Evolutionary conservation across 495 filamentous ascomycete species (phyloP).

Genomic region (Neurospora pannonica): DNA sequence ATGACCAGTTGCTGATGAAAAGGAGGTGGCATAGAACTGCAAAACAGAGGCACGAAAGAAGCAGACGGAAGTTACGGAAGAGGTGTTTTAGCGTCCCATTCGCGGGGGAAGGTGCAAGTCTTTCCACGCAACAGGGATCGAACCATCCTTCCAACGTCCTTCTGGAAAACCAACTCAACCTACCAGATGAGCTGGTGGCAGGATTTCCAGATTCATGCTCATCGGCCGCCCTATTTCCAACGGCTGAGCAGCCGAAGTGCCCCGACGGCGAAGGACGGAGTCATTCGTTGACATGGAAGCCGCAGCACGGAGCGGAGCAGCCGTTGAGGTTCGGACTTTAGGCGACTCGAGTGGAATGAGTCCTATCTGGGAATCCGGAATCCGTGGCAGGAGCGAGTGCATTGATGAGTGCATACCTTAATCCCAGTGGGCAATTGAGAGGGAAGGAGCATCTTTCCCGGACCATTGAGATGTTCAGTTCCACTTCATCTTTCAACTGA

Average conservation of each 20-base stretch:
- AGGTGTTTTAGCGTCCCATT: background rate
- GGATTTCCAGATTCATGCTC: background rate
- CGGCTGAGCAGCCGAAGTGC: background rate
- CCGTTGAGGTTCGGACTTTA: background rate
- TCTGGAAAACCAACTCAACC: background rate
- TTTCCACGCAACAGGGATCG: background rate
- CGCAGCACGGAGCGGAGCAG: background rate
- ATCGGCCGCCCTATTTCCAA: background rate
- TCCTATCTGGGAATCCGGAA: background rate
- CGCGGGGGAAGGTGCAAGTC: background rate
- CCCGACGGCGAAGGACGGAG: background rate
- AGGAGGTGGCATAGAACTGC: background rate
- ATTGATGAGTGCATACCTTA: background rate
- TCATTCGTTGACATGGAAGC: background rate
- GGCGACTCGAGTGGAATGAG: background rate
- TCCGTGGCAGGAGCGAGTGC: background rate
- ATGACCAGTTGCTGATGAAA: background rate
- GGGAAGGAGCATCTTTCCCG: background rate
- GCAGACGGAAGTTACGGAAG: background rate
- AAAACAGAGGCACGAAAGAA: background rate
- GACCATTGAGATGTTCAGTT: background rate
- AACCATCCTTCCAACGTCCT: background rate
- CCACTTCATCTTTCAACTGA: background rate
- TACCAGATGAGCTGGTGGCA: background rate
- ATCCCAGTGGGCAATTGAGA: background rate